Evolutionary conservation across 139 green algal species (phyloP), one percentile per base, ranked within the genome.

Genomic region (Chlamydomonas schloesseri): DNA sequence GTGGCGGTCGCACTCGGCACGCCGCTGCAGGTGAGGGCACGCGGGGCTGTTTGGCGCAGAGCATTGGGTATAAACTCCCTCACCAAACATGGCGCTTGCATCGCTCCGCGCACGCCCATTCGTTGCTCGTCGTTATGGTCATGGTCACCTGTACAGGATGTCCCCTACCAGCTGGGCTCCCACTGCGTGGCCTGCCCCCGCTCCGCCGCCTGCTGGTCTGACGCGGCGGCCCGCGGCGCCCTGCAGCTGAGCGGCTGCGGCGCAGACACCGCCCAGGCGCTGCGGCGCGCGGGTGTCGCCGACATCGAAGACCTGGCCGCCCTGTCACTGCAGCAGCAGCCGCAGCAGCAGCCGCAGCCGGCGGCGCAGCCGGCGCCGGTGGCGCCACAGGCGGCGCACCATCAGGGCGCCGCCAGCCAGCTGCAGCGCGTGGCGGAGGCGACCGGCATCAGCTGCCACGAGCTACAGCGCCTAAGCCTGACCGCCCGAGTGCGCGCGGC

Each of bases 231-330:
- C 14, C 47, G 47, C 47, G 79, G 79, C 31, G 47, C 79, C 2
- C 64, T 85, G 21, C 79, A 76, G 64, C 67, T 85, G 33, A 55
- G 65, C 0, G 79, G 67, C 21, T 76, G 65, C 67, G 36, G 31
- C 9, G 79, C 50, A 20, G 36, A 21, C 21, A 20, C 69, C 65
- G 79, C 79, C n/a, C 47, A 68, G 67, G 15, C 42, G 2, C 79
- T 85, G 67, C 47, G n/a, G 31, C 50, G 31, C 21, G 79, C 65
- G 21, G 65, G 79, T 15, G 67, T 85, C 47, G 8, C 3, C 8
- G 67, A 85, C 47, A 85, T 85, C 15, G 67, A 76, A 13, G 67
- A 85, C 0, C 65, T 85, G 65, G 79, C 79, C n/a, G 31, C 21
- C 18, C 47, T 84, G 74, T 21, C 24, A 23, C 55, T 20, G 31